phyloP scores from a whole-genome alignment of 345 rosid genomes.

The rapeseed (Brassica napus) region DNA sequence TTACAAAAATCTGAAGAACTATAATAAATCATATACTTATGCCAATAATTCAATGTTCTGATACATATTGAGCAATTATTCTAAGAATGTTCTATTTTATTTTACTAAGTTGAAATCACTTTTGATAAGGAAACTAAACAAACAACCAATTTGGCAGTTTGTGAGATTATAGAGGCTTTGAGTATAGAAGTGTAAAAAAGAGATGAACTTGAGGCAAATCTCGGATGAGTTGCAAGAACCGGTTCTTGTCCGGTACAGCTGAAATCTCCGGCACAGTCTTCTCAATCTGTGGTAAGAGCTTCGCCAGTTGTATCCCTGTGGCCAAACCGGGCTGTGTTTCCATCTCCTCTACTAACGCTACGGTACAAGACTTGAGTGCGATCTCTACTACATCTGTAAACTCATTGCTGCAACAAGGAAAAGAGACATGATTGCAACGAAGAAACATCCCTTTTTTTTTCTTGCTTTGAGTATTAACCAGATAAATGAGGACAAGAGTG shows the following conservation, averaged over 20 bases:
- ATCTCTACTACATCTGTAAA: conserved; percentile 57
- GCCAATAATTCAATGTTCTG: conserved; percentile 7
- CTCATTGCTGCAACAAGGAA: conserved; percentile 65
- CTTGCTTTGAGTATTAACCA: background rate
- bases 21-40: background rate
- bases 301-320: conserved; percentile 71
- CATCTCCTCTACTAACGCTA: conserved; percentile 59
- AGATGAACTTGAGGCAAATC: conserved; percentile 66
- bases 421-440: conserved; percentile 1
- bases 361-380: conserved; percentile 58
- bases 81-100: background rate
- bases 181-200: conserved; percentile 82
- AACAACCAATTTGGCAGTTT: conserved; percentile 17
- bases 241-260: conserved; percentile 65
- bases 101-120: background rate
- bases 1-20: background rate
- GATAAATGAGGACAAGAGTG: background rate
- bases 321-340: conserved; percentile 45
- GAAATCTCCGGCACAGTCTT: conserved; percentile 56
- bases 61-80: conserved; percentile 30
- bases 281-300: conserved; percentile 71
- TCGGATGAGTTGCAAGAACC: conserved; percentile 54
- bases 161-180: conserved; percentile 49
- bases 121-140: background rate
- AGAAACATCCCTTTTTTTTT: too few relatives aligned